Conservation (phyloP, 768 basidiomycete species). For the Omphalotus guepiniiformis region DNA sequence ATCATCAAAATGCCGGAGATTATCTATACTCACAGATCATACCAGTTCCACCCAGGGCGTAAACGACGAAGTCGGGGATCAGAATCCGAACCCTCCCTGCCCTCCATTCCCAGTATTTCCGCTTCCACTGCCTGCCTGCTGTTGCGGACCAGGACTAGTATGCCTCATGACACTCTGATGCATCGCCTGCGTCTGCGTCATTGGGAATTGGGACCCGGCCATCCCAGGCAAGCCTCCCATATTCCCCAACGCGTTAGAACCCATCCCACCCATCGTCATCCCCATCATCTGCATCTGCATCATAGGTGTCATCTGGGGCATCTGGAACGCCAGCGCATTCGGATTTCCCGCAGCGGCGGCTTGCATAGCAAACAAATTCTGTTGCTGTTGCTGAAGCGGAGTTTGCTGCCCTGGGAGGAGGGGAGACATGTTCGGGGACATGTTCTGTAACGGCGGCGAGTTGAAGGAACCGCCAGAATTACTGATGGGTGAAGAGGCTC, state of each 20-base stretch:
- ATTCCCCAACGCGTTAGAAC: no score
- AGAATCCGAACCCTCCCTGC: slow-evolving; percentile 43
- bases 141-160: slow-evolving; percentile 58
- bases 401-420: slow-evolving; percentile 29
- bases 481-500: slow-evolving; percentile 33
- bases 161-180: slow-evolving; percentile 84
- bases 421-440: slow-evolving; percentile 20
- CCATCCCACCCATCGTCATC: slow-evolving; percentile 42
- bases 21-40: neutral
- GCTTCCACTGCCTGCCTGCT: slow-evolving; percentile 7
- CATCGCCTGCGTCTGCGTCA: slow-evolving; percentile 67
- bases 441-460: slow-evolving; percentile 37
- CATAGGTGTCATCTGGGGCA: slow-evolving; percentile 59
- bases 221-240: slow-evolving; percentile 26
- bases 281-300: slow-evolving; percentile 60
- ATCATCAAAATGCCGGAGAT: slow-evolving; percentile 5
- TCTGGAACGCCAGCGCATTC: slow-evolving; percentile 51
- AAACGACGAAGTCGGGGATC: slow-evolving; percentile 19
- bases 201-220: slow-evolving; percentile 38
- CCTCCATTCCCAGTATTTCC: no score
- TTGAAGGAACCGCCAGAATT: slow-evolving; percentile 30
- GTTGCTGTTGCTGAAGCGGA: slow-evolving; percentile 35
- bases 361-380: slow-evolving; percentile 41
- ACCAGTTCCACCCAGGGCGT: neutral
- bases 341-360: slow-evolving; percentile 39